Conservation (phyloP, 2,329 filamentous ascomycete species). For the Aspergillus arachidicola region DNA sequence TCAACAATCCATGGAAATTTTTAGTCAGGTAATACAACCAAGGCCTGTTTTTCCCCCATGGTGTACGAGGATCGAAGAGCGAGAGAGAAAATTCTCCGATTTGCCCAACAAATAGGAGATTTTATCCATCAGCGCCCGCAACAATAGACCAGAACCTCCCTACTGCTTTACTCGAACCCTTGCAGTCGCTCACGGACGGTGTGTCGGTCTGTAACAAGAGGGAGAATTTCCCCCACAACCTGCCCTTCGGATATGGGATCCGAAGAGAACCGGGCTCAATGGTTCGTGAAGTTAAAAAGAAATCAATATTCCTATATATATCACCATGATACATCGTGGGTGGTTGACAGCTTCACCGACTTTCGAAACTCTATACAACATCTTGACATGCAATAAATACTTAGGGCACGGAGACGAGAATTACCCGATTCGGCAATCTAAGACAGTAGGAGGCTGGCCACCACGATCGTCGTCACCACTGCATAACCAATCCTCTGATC, state of each 20-base stretch:
- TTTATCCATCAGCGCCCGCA: constrained; percentile 8
- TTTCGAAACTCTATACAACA: background rate
- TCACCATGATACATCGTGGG: background rate
- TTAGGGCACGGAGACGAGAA: background rate
- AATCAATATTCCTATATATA: background rate
- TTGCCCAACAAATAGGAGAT: constrained; percentile 18
- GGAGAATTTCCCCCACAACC: constrained; percentile 1
- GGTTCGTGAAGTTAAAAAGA: background rate
- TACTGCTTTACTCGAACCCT: constrained; percentile 8
- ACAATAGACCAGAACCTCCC: constrained; percentile 15
- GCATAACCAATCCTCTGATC: background rate
- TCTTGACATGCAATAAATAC: background rate
- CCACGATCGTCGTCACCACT: background rate
- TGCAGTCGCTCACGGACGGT: background rate
- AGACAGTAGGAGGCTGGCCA: background rate
- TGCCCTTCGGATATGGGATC: background rate
- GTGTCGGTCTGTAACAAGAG: background rate
- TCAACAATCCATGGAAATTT: background rate
- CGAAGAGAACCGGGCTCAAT: background rate
- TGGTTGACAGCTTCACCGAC: background rate
- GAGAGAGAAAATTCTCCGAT: constrained; percentile 9
- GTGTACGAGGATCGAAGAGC: constrained; percentile 4
- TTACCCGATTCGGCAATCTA: background rate
- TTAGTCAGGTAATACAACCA: background rate
- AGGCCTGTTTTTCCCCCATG: background rate